phyloP scores from a whole-genome alignment of 75 land plant species.

The Isoetes taiwanensis region DNA sequence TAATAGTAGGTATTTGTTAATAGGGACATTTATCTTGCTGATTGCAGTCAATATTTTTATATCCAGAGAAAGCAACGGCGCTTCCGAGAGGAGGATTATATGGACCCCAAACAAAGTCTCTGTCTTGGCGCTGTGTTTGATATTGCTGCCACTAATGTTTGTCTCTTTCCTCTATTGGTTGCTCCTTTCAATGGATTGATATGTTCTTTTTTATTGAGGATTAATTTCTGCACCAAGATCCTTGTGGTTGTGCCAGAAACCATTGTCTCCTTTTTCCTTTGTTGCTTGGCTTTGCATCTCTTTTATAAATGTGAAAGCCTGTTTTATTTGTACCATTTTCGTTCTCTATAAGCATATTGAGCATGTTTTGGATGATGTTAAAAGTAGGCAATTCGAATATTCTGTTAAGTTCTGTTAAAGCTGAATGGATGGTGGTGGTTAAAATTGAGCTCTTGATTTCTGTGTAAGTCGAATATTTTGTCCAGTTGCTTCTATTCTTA shows the following conservation, averaged over 20 bases:
- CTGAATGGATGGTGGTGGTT: no score
- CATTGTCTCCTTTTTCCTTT: neutral
- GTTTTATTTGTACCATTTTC: neutral
- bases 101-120: conserved; percentile 90
- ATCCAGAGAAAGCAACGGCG: conserved; percentile 42
- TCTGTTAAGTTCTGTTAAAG: no score
- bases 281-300: neutral
- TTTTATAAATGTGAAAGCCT: neutral
- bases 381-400: neutral
- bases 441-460: no score
- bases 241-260: conserved; percentile 12
- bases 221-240: no score
- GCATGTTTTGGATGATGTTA: neutral
- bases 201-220: no score
- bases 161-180: conserved; percentile 10
- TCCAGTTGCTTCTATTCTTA: no score
- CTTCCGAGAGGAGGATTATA: conserved; percentile 79
- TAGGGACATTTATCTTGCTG: no score
- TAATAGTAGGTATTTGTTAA: no score
- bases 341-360: neutral
- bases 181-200: no score
- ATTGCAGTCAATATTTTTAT: no score
- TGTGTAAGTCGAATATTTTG: no score
- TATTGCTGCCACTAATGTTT: conserved; percentile 96
- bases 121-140: conserved; percentile 94